Evolutionary conservation across 192 early-diverging fungal species (phyloP), one percentile per base, ranked within the genome.

Genomic region (Physocladia obscura): DNA sequence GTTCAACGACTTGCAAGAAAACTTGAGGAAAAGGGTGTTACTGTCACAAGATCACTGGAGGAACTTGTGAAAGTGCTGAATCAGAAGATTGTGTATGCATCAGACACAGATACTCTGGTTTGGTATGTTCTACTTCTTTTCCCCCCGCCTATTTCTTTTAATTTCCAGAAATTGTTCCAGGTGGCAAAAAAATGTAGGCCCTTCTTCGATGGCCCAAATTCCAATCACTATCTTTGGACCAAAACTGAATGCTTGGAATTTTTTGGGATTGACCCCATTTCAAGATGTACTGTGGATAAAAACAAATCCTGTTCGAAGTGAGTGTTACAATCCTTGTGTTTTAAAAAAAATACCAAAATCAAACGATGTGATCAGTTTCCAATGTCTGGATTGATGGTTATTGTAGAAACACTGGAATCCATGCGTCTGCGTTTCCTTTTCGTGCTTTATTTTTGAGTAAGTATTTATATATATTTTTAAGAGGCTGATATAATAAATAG

Each of bases 351-450:
- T 54, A n/a, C 51, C 11, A 24, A 19, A 54, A 54, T n/a, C 24
- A 29, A 36, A 19, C 8, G 1, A 35, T 36, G 57, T 38, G 21
- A 5, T 1, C 48, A 64, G 62, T 64, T 51, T 49, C 62, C 4
- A 64, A 64, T 34, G 32, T 64, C 5, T 64, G 62, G 62, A 50
- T 64, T 3, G 49, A 47, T 4, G 44, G 62, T 24, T 30, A 64
- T 64, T 51, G 49, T n/a, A 4, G 44, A 0, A 49, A 64, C 17
- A 49, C 31, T 5, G 62, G 62, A 11, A 24, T 35, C 49, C 49
- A 64, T 34, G 62, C 62, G 6, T 64, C 62, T 32, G 44, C 62
- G 31, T 64, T 64, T 64, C 62, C 62, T 51, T 64, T n/a, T n/a
- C n/a, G n/a, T n/a, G n/a, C n/a, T n/a, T n/a, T n/a, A n/a, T n/a